Conservation (phyloP, 2,329 filamentous ascomycete species). For the Ophiostoma ulmi region DNA sequence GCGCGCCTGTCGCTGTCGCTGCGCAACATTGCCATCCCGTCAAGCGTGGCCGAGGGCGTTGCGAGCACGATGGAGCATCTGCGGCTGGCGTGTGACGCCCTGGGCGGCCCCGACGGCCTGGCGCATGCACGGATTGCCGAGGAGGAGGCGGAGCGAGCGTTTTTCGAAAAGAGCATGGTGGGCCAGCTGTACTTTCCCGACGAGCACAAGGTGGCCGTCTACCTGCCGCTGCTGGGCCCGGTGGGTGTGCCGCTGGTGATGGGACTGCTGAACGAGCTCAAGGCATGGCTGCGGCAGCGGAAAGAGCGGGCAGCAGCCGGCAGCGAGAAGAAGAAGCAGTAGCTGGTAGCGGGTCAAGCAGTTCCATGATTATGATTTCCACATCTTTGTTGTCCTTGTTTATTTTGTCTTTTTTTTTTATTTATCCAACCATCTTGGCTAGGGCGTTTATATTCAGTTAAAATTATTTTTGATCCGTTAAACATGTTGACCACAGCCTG, state of each 20-base stretch:
- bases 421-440: not conserved
- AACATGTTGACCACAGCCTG: no score
- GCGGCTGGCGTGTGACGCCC: slow-evolving; percentile 65
- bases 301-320: slow-evolving; percentile 39
- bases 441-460: not conserved
- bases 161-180: slow-evolving; percentile 99
- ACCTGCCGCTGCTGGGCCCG: slow-evolving; percentile 83
- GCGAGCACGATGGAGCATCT: slow-evolving; percentile 73
- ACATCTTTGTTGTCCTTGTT: not conserved
- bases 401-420: not conserved
- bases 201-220: slow-evolving; percentile 96
- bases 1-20: slow-evolving; percentile 79
- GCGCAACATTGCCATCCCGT: slow-evolving; percentile 85
- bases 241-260: slow-evolving; percentile 85
- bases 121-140: slow-evolving; percentile 80
- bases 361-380: slow-evolving; percentile 1
- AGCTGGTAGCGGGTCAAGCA: not conserved
- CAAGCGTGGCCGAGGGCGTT: slow-evolving; percentile 79
- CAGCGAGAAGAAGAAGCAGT: slow-evolving; percentile 36
- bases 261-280: slow-evolving; percentile 75
- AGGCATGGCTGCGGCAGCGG: slow-evolving; percentile 51
- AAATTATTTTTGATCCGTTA: no score
- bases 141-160: slow-evolving; percentile 82
- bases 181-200: slow-evolving; percentile 98
- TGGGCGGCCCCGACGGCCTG: slow-evolving; percentile 63